These are phyloP conservation scores for Peltaster fructicola DNA, from an alignment of 2,329 filamentous ascomycete genomes.

Conservation along the genomic window DNA sequence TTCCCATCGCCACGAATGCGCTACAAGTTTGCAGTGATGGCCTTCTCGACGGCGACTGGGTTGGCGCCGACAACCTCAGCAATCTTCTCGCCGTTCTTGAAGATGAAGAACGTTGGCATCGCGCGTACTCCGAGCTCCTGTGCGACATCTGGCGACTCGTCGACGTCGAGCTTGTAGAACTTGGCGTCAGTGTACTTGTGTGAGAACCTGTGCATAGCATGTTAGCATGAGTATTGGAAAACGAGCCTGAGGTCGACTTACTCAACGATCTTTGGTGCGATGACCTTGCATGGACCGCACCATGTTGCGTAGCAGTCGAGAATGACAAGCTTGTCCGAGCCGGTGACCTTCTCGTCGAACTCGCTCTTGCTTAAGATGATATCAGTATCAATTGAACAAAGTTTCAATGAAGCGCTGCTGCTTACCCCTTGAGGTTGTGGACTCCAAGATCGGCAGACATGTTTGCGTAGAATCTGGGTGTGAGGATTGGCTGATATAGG, in stretches of 20 bases:
- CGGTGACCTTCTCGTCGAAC: no score
- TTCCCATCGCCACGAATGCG: background rate
- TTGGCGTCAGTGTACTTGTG: conserved; percentile 42
- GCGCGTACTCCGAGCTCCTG: conserved; percentile 65
- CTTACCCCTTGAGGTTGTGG: no score
- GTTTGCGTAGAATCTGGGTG: no score
- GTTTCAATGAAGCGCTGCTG: no score
- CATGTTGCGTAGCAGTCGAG: conserved; percentile 79
- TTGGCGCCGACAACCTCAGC: conserved; percentile 66
- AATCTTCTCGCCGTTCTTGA: conserved; percentile 60
- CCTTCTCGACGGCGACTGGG: conserved; percentile 44
- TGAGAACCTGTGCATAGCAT: no score
- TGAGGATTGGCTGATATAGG: no score
- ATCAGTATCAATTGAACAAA: no score
- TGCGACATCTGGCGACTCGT: conserved; percentile 57
- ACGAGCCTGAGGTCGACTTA: no score
- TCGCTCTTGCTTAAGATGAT: no score
- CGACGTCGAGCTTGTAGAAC: conserved; percentile 87
- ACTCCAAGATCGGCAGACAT: no score
- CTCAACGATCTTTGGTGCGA: conserved; percentile 57
- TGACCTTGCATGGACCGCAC: conserved; percentile 91
- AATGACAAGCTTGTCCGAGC: no score
- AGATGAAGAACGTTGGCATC: conserved; percentile 84
- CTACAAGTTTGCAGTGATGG: conserved; percentile 19
- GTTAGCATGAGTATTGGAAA: background rate